phyloP scores from a whole-genome alignment of 495 filamentous ascomycete genomes.

The Chaetomium fimeti region DNA sequence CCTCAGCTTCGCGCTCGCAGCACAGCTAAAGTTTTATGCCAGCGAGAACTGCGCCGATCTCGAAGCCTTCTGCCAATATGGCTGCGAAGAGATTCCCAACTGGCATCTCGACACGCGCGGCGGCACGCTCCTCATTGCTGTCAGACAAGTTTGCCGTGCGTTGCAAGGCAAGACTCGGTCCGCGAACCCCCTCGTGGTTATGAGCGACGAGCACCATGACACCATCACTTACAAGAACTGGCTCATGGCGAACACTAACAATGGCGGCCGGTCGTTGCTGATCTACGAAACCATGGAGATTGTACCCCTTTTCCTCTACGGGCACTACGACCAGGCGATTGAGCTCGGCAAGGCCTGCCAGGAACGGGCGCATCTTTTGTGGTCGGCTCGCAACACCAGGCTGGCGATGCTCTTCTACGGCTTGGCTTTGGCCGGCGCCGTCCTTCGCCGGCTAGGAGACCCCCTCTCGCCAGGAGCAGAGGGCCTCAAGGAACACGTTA shows the following conservation, averaged over 20 bases:
- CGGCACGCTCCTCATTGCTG: constrained; percentile 67
- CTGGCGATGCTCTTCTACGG: constrained; percentile 65
- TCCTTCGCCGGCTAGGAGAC: constrained; percentile 57
- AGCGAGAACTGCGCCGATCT: constrained; percentile 74
- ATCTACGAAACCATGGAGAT: constrained; percentile 74
- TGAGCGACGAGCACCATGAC: constrained; percentile 71
- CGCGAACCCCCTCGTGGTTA: constrained; percentile 53
- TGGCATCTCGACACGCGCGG: constrained; percentile 79
- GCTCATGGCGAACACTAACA: constrained; percentile 42
- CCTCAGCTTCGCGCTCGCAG: constrained; percentile 68
- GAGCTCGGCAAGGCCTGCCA: constrained; percentile 63
- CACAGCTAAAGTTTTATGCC: constrained; percentile 66
- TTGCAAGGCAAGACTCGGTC: constrained; percentile 80
- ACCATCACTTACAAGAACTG: constrained; percentile 62
- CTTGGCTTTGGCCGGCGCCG: constrained; percentile 64
- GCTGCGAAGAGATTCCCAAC: constrained; percentile 70
- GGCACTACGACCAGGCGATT: constrained; percentile 67
- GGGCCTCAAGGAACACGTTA: constrained; percentile 52
- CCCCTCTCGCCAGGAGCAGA: constrained; percentile 49
- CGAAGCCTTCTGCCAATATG: constrained; percentile 69
- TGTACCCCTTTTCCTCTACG: constrained; percentile 70
- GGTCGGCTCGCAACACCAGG: constrained; percentile 69
- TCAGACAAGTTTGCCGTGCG: constrained; percentile 72
- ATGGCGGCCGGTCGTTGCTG: constrained; percentile 56
- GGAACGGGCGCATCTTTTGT: constrained; percentile 59